These are phyloP conservation scores for Saccharomycopsis sp. DNA, from an alignment of 805 yeast genomes.

Conservation along the genomic window DNA sequence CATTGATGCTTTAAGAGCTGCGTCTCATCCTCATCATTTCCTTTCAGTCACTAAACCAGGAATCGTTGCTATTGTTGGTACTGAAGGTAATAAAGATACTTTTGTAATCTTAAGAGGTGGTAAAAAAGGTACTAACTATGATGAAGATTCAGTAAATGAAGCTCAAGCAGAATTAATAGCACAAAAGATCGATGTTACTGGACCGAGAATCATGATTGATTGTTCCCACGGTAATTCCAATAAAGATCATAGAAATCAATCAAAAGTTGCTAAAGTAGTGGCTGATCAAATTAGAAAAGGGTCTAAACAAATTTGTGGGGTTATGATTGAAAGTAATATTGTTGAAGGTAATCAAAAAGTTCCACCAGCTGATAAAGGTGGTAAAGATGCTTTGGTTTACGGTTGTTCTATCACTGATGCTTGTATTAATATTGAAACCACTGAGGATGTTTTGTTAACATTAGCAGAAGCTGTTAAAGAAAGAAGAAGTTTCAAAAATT, in stretches of 20 bases:
- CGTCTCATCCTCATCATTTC: slow-evolving; percentile 87
- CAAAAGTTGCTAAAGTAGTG: slow-evolving; percentile 75
- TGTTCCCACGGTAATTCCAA: slow-evolving; percentile 97
- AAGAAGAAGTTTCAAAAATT: slow-evolving; percentile 31
- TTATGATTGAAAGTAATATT: slow-evolving; percentile 91
- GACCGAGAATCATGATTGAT: slow-evolving; percentile 78
- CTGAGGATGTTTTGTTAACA: slow-evolving; percentile 67
- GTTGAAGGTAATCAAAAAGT: slow-evolving; percentile 85
- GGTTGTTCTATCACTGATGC: slow-evolving; percentile 98
- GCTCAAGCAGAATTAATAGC: slow-evolving; percentile 52
- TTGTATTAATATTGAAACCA: slow-evolving; percentile 87
- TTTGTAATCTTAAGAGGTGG: slow-evolving; percentile 96
- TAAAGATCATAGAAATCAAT: slow-evolving; percentile 93
- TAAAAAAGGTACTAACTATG: slow-evolving; percentile 87
- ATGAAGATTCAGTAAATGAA: slow-evolving; percentile 60
- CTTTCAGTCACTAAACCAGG: slow-evolving; percentile 97
- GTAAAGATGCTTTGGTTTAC: slow-evolving; percentile 57
- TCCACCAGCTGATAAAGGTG: slow-evolving; percentile 44
- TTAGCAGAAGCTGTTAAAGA: slow-evolving; percentile 75
- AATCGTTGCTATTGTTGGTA: slow-evolving; percentile 89
- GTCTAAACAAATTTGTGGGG: slow-evolving; percentile 73
- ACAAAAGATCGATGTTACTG: slow-evolving; percentile 26
- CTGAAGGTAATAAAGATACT: slow-evolving; percentile 91
- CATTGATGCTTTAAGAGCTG: slow-evolving; percentile 87
- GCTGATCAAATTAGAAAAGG: slow-evolving; percentile 78